A percentile compares a stretch with the other conserved stretches of the same genome.
Evolutionary conservation across 352 stramenopile species (phyloP).

Genomic region (Peronospora destructor): DNA sequence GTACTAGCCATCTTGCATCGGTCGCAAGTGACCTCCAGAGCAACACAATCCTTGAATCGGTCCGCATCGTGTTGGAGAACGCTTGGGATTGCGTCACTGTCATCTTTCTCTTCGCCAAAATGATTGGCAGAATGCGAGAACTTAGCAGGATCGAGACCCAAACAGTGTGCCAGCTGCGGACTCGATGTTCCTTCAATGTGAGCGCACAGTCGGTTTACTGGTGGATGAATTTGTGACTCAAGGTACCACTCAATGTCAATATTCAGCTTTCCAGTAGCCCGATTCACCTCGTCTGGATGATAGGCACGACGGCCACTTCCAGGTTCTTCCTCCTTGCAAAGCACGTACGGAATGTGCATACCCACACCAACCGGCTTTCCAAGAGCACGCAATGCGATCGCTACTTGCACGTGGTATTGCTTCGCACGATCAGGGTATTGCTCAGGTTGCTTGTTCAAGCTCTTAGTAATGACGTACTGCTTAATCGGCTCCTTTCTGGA

Average conservation of each 20-base stretch:
- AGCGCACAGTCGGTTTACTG: slow-evolving; percentile 96
- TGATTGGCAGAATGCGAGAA: slow-evolving; percentile 84
- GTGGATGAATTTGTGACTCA: slow-evolving; percentile 93
- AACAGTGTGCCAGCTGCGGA: slow-evolving; percentile 90
- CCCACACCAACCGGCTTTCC: slow-evolving; percentile 95
- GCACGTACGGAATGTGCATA: slow-evolving; percentile 98
- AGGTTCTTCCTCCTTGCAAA: slow-evolving; percentile 87
- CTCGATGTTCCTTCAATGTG: slow-evolving; percentile 97
- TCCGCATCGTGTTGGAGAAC: slow-evolving; percentile 84
- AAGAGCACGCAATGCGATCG: slow-evolving; percentile 90
- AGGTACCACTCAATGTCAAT: slow-evolving; percentile 98
- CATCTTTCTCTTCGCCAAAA: slow-evolving; percentile 81
- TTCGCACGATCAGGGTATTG: slow-evolving; percentile 96
- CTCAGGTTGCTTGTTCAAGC: slow-evolving; percentile 97
- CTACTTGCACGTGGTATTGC: slow-evolving; percentile 97
- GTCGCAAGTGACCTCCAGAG: slow-evolving; percentile 69
- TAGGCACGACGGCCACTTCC: slow-evolving; percentile 69
- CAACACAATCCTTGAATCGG: slow-evolving; percentile 82
- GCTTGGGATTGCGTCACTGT: slow-evolving; percentile 79
- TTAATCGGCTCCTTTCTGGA: slow-evolving; percentile 90
- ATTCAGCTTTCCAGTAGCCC: slow-evolving; percentile 71
- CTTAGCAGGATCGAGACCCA: slow-evolving; percentile 94
- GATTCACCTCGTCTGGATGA: slow-evolving; percentile 82
- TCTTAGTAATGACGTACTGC: slow-evolving; percentile 99
- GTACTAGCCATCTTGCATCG: slow-evolving; percentile 53